phyloP scores from a whole-genome alignment of 805 yeast genomes.

The Saturnispora kantuleensis region DNA sequence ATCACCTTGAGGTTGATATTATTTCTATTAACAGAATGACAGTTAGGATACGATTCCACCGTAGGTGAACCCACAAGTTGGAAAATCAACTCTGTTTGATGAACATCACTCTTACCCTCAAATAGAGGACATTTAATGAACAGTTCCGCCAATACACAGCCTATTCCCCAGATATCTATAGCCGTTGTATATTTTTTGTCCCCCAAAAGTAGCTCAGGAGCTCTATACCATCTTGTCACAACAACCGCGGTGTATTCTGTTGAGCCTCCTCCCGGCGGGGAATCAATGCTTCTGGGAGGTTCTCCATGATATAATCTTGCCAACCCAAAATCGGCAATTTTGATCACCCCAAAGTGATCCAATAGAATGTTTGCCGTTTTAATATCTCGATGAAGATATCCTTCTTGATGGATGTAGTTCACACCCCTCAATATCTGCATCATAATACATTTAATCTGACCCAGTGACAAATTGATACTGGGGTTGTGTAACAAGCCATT shows the following conservation, averaged over 20 bases:
- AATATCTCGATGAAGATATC: slow-evolving; percentile 77
- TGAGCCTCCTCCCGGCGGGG: slow-evolving; percentile 44
- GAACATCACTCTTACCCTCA: slow-evolving; percentile 76
- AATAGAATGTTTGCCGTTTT: slow-evolving; percentile 92
- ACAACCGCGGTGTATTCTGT: slow-evolving; percentile 54
- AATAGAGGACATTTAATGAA: slow-evolving; percentile 74
- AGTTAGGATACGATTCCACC: slow-evolving; percentile 50
- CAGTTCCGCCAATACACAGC: slow-evolving; percentile 91
- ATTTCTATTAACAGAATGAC: slow-evolving; percentile 46
- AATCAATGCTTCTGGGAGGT: slow-evolving; percentile 17
- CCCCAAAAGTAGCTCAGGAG: slow-evolving; percentile 87
- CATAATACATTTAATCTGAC: slow-evolving; percentile 79
- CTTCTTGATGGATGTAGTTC: slow-evolving; percentile 59
- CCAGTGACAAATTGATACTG: slow-evolving; percentile 42
- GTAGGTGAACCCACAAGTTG: slow-evolving; percentile 74
- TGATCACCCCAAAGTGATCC: slow-evolving; percentile 64
- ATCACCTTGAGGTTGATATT: slow-evolving; percentile 28
- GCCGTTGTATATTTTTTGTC: slow-evolving; percentile 85
- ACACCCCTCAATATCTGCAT: slow-evolving; percentile 71
- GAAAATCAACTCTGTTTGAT: slow-evolving; percentile 79
- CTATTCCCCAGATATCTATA: slow-evolving; percentile 95
- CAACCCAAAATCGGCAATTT: slow-evolving; percentile 92
- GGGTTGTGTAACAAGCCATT: slow-evolving; percentile 86
- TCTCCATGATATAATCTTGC: slow-evolving; percentile 52
- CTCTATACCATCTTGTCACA: slow-evolving; percentile 95